These are phyloP conservation scores for Grifola frondosa DNA, from an alignment of 1,284 basidiomycete genomes.

Conservation along the genomic window DNA sequence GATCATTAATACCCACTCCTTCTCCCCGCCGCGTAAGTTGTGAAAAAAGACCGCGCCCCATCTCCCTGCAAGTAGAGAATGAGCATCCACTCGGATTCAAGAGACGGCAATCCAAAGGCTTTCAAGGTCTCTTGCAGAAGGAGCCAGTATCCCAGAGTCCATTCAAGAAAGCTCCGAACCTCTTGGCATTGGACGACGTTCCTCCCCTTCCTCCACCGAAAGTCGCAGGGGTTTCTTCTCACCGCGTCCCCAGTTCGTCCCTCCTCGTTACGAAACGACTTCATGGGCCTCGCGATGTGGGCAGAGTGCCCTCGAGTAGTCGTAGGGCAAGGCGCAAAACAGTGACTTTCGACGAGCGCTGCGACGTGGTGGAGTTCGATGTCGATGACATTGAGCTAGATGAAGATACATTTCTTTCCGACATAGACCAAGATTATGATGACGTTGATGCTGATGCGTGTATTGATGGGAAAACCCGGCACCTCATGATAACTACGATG, in stretches of 20 bases:
- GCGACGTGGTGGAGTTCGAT: conserved; percentile 88
- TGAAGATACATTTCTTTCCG: conserved; percentile 40
- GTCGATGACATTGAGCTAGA: conserved; percentile 46
- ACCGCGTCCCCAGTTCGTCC: conserved; percentile 62
- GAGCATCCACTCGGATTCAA: conserved; percentile 69
- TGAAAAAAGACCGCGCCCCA: conserved; percentile 69
- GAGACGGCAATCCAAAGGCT: conserved; percentile 72
- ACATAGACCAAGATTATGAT: conserved; percentile 51
- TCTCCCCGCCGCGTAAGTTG: conserved; percentile 62
- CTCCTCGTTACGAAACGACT: conserved; percentile 79
- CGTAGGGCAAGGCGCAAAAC: conserved; percentile 68
- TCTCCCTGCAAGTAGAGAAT: conserved; percentile 72
- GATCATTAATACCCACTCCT: conserved; percentile 55
- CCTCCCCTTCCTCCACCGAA: conserved; percentile 31
- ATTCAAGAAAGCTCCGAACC: conserved; percentile 48
- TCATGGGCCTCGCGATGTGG: conserved; percentile 75
- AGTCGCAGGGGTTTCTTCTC: conserved; percentile 18
- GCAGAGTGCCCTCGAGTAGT: conserved; percentile 41
- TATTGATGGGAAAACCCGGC: conserved; percentile 15
- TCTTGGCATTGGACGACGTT: conserved; percentile 27
- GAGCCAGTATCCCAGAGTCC: conserved; percentile 85
- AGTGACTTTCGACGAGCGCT: conserved; percentile 83
- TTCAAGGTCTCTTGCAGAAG: conserved; percentile 69
- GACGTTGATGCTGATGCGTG: conserved; percentile 39
- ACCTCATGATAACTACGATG: conserved; percentile 32